Evolutionary conservation across 2,329 filamentous ascomycete species (phyloP).

Genomic region (Trichophyton simii): DNA sequence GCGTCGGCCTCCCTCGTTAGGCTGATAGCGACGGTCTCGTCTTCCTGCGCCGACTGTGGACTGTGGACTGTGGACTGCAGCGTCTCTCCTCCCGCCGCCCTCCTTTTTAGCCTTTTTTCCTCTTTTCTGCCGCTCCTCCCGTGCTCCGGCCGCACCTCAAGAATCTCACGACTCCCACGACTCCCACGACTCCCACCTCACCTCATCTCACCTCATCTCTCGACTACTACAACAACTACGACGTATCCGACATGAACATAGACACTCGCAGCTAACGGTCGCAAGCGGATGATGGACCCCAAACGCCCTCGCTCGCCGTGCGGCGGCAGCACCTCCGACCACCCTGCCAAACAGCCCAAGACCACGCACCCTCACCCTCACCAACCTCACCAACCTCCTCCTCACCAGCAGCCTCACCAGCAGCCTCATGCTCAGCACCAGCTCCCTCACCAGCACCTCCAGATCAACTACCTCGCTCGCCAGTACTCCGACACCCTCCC

Average conservation of each 20-base stretch:
- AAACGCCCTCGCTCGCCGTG: conserved; percentile 29
- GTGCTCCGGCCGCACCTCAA: conserved; percentile 3
- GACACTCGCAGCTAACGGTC: not conserved
- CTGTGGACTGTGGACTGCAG: too few species aligned
- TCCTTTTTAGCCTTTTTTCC: conserved; percentile 4
- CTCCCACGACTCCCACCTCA: too few species aligned
- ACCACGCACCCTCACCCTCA: conserved; percentile 32
- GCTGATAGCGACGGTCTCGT: not conserved
- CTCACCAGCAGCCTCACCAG: conserved; percentile 23
- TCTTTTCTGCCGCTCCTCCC: conserved; percentile 7
- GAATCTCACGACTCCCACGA: conserved; percentile 9
- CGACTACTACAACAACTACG: conserved; percentile 2
- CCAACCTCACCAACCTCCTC: conserved; percentile 32
- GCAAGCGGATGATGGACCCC: not conserved
- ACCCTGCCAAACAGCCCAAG: conserved; percentile 41
- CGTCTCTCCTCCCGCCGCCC: not conserved
- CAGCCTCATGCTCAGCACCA: conserved; percentile 15
- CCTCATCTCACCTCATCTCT: conserved; percentile 7
- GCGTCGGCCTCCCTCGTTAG: conserved; percentile 1
- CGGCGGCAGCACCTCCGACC: conserved; percentile 26
- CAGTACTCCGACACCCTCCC: conserved; percentile 51
- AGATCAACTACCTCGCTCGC: conserved; percentile 56
- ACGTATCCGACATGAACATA: conserved; percentile 9
- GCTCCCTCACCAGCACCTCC: conserved; percentile 43
- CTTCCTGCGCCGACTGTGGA: too few species aligned